These are phyloP conservation scores for Macrotyloma uniflorum DNA, from an alignment of 306 rosid genomes.

Conservation along the genomic window DNA sequence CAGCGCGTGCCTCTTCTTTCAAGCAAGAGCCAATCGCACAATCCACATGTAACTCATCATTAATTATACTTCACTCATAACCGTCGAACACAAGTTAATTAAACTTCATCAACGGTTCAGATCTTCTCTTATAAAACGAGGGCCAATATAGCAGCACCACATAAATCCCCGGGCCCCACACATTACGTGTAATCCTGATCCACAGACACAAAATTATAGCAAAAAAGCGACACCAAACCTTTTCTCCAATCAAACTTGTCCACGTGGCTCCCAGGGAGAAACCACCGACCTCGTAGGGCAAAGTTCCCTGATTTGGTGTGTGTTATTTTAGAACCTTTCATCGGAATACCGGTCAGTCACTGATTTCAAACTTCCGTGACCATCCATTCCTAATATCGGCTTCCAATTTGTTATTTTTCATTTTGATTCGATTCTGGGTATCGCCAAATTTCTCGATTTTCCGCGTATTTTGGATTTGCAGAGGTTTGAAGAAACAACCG, in stretches of 20 bases:
- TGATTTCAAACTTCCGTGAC: conserved; percentile 31
- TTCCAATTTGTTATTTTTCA: neutral
- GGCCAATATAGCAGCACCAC: conserved; percentile 25
- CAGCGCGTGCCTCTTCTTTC: conserved; percentile 11
- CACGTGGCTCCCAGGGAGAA: conserved; percentile 35
- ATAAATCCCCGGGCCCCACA: conserved; percentile 40
- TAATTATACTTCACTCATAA: neutral
- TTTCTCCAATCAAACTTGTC: neutral
- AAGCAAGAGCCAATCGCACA: neutral
- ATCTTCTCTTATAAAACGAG: neutral
- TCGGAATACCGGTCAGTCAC: neutral
- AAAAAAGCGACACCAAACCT: conserved; percentile 5
- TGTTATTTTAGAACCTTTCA: neutral
- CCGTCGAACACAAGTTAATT: neutral
- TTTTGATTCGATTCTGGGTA: conserved; percentile 30
- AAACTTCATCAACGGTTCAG: neutral
- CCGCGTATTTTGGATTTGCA: conserved; percentile 29
- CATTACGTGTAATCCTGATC: conserved; percentile 37
- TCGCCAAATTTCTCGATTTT: conserved; percentile 11
- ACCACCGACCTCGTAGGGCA: conserved; percentile 38
- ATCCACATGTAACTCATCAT: conserved; percentile 24
- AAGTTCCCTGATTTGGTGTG: neutral
- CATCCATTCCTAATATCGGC: neutral
- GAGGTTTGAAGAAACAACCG: neutral
- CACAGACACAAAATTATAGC: neutral